Evolutionary conservation across 306 rosid species (phyloP).

Genomic region (Glycyrrhiza uralensis): DNA sequence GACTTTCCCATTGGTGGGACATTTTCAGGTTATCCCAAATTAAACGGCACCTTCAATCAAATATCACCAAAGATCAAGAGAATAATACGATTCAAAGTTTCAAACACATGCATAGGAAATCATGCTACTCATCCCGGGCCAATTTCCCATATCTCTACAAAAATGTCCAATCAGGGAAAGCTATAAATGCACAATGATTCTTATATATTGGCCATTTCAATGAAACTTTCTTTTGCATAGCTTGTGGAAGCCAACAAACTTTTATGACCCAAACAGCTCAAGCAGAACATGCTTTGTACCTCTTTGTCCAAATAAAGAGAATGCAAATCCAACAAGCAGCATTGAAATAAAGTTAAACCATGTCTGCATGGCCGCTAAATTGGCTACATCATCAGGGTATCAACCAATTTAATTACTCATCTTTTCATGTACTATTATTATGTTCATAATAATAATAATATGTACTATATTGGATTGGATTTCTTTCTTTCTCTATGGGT

Average conservation of each 20-base stretch:
- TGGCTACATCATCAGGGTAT: not conserved
- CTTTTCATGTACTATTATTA: not conserved
- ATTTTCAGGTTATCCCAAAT: too few species aligned
- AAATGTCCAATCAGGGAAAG: not conserved
- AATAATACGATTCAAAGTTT: too few species aligned
- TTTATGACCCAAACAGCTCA: not conserved
- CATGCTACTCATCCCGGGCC: too few species aligned
- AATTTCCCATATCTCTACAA: too few species aligned
- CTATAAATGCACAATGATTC: not conserved
- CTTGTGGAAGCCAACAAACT: not conserved
- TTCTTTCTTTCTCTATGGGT: not conserved
- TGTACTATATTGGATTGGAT: too few species aligned
- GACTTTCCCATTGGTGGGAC: too few species aligned
- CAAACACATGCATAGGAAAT: too few species aligned
- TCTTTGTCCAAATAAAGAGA: not conserved
- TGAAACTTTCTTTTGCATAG: not conserved
- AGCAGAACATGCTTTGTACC: not conserved
- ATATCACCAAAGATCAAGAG: too few species aligned
- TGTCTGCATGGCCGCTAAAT: not conserved
- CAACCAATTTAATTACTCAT: not conserved
- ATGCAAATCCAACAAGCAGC: not conserved
- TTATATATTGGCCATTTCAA: not conserved
- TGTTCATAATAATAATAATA: too few species aligned
- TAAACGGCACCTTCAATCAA: too few species aligned
- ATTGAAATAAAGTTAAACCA: not conserved